phyloP scores from a whole-genome alignment of 345 rosid genomes.

The Acer campestre region DNA sequence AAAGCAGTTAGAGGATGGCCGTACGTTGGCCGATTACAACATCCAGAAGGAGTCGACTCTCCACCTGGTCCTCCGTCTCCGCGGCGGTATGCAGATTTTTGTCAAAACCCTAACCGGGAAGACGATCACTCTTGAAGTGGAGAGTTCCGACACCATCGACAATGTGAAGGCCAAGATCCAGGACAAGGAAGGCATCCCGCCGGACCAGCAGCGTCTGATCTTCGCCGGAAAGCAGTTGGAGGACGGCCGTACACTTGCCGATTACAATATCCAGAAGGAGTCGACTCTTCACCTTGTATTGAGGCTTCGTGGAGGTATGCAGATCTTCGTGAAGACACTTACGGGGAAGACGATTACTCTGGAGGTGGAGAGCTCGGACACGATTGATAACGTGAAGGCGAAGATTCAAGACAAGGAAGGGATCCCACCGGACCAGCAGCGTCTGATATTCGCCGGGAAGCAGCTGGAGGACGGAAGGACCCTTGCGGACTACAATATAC shows the following conservation, averaged over 20 bases:
- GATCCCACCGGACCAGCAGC: slow-evolving; percentile 23
- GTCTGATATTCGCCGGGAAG: slow-evolving; percentile 20
- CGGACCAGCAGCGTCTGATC: slow-evolving; percentile 22
- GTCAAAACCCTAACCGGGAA: slow-evolving; percentile 21
- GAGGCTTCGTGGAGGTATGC: slow-evolving; percentile 22
- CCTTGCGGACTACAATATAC: slow-evolving; percentile 18
- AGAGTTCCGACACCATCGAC: slow-evolving; percentile 27
- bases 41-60: slow-evolving; percentile 39
- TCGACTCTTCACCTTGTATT: slow-evolving; percentile 16
- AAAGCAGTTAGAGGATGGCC: slow-evolving; percentile 34
- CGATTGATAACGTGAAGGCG: slow-evolving; percentile 23
- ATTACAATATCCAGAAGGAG: slow-evolving; percentile 23
- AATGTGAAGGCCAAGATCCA: slow-evolving; percentile 23
- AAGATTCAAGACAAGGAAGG: slow-evolving; percentile 25
- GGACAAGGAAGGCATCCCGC: slow-evolving; percentile 22
- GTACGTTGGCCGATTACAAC: slow-evolving; percentile 37
- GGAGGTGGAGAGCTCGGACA: slow-evolving; percentile 23
- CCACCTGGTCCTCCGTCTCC: slow-evolving; percentile 31
- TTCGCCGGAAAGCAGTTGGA: slow-evolving; percentile 24
- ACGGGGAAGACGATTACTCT: slow-evolving; percentile 20
- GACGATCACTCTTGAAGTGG: slow-evolving; percentile 21
- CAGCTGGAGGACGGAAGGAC: slow-evolving; percentile 20
- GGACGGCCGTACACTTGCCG: slow-evolving; percentile 23
- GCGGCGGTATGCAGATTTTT: slow-evolving; percentile 34
- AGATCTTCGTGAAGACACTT: slow-evolving; percentile 19